Evolutionary conservation across 2,329 filamentous ascomycete species (phyloP), one percentile per base, ranked within the genome.

Genomic region (Pestalotiopsis sp.): DNA sequence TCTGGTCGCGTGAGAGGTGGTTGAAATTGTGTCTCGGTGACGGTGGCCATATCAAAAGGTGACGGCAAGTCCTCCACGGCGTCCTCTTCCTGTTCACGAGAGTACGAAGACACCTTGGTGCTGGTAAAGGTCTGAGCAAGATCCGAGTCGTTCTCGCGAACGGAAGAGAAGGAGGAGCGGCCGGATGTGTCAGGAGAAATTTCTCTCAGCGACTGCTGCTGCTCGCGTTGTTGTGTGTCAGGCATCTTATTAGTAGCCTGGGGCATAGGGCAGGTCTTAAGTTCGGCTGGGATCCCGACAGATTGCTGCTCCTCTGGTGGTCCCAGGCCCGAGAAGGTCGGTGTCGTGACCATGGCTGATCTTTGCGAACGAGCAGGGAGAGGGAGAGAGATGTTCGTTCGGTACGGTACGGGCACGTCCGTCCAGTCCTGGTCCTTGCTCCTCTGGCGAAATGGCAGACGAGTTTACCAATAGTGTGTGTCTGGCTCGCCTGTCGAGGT

Each of bases 61-160:
- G 83, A 83, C 71, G 85, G 82, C 73, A 83, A 82, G 73, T 89
- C 87, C 75, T 85, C 82, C 70, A 87, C 76, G 61, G 82, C 84
- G 67, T 86, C 83, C 73, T 89, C 87, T 72, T 82, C 79, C 36
- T 78, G 77, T 68, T 81, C 79, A 36, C 73, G 73, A 60, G 82
- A 82, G 74, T 89, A 90, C 67, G 86, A 88, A 45, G 89, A 91
- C 70, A 90, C 80, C 78, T 90, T 91, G 76, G 87, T 87, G 66
- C 85, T 85, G 64, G 88, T 90, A 72, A 91, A 91, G 67, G 86
- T 87, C 81, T 91, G 89, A 68, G 87, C 85, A 38, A 90, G 79
- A 70, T 86, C 85, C 73, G 84, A 83, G 75, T 88, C 86, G 77
- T 86, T 85, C 81, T 90, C 88, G 70, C 88, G 83, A 69, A 90